Conservation (phyloP, 768 basidiomycete genomes). For the Stropharia rugosoannulata region DNA sequence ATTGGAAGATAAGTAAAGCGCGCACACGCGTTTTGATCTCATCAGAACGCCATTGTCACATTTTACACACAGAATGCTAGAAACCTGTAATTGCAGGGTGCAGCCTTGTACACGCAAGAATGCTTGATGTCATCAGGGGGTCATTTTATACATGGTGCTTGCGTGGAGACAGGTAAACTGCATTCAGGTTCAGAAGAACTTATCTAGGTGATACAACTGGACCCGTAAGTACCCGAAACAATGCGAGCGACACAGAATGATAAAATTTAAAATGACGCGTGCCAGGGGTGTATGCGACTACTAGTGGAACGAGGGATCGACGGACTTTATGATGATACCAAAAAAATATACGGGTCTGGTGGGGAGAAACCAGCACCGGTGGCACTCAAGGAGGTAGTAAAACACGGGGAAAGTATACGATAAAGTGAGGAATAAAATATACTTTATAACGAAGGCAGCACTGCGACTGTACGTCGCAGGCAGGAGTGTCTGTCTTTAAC, state of each 20-base stretch:
- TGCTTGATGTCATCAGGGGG: constrained; percentile 5
- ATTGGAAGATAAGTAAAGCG: constrained; percentile 6
- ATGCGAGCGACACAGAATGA: constrained; percentile 21
- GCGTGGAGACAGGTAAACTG: constrained; percentile 17
- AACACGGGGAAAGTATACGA: constrained; percentile 45
- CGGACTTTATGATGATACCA: constrained; percentile 11
- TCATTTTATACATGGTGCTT: constrained; percentile 2
- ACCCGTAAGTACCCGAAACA: constrained; percentile 22
- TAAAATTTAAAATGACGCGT: constrained; percentile 7
- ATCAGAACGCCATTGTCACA: constrained; percentile 2
- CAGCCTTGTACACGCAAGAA: not conserved
- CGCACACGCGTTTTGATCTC: constrained; percentile 5
- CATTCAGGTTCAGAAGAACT: constrained; percentile 16
- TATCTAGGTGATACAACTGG: constrained; percentile 17
- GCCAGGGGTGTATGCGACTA: constrained; percentile 1
- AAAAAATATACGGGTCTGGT: constrained; percentile 29
- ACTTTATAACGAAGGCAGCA: constrained; percentile 58
- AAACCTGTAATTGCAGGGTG: constrained; percentile 6
- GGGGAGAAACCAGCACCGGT: constrained; percentile 28
- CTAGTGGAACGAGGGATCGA: not conserved
- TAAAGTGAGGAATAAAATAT: constrained; percentile 88
- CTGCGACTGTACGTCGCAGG: constrained; percentile 22
- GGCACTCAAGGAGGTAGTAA: constrained; percentile 33
- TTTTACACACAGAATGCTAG: constrained; percentile 11
- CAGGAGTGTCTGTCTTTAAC: constrained; percentile 51